Base-by-base conservation (phyloP, 2,329 filamentous ascomycete species). In the Fusarium sp. region DNA sequence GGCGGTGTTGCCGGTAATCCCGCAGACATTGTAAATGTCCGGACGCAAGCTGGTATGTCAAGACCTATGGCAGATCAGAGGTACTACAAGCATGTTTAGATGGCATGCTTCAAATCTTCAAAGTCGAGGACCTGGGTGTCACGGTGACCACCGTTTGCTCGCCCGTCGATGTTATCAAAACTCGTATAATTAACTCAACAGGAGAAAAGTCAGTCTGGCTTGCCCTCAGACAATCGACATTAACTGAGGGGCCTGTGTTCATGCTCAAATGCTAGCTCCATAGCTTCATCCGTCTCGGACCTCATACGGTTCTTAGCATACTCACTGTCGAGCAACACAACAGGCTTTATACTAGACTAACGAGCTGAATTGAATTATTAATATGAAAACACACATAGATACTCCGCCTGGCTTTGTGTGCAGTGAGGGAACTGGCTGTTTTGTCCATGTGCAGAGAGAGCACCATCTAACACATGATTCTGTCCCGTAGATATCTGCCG, bases 201-300 rank as follows among this genome's bases (percentile, higher is more conserved):
- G 20, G 11, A 2, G 22, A 14, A 31, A 58, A 42, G 18, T 31
- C 8, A 25, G 4, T 47, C 16, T 52, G 38, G 38, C 10, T 25
- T 5, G n/a, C 38, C 20, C 13, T 47, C 5, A 29, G 52, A n/a
- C n/a, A 5, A 5, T 38, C 50, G 5, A 22, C 27, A 2, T 6
- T 35, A 22, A 18, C 36, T 40, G 58, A 66, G 20, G 50, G 58
- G 4, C 25, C 27, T 16, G 9, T 25, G 3, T 66, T 57, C 63
- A 11, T 56, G 5, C 36, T 69, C 6, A 47, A 58, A 18, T 50
- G 63, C 3, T 66, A 27, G 67, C 14, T 35, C 27, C 27, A 7
- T n/a, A 63, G 63, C 29, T 69, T 69, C 35, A 16, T 69, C 2
- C 63, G 63, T 36, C 58, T 69, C 27, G 50, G 50, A 3, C 63